Evolutionary conservation across 352 stramenopile genomes (phyloP), one percentile per base, ranked within the genome.

Genomic region (Globisporangium solare): DNA sequence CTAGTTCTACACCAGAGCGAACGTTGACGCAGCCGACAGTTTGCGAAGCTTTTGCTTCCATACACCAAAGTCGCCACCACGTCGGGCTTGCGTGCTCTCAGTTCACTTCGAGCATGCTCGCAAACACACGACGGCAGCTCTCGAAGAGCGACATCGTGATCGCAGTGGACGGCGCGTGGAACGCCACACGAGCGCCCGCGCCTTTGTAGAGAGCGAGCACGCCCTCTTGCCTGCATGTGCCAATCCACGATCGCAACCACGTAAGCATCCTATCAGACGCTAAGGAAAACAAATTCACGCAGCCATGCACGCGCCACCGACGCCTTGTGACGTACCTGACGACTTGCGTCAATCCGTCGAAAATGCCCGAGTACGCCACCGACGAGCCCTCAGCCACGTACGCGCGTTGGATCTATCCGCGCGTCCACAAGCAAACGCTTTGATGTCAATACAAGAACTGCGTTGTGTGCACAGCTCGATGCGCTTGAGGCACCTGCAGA

Each of bases 71-170:
- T 35, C 27, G 10, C 27, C 27, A 10, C 27, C 10, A 6, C 7
- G 10, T 6, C 10, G n/a, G n/a, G n/a, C 27, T 35, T 35, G 27
- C 4, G 10, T 35, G 27, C 27, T 35, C 10, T 35, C 6, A 35
- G 27, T 35, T 35, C 27, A 8, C 27, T 11, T 78, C 66, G 7
- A 87, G 56, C 20, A 83, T 21, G 31, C 73, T 61, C 12, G 75
- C 71, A 53, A 83, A 89, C 12, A 85, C 67, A 1, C 62, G 74
- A 20, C 79, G 73, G 41, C 79, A 97, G 51, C 81, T 95, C 68
- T 99, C 97, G 55, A 97, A 99, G 10, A 93, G 78, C 22, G 93
- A 96, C 93, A 99, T 99, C 12, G 96, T 98, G 50, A 99, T 95
- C 41, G 95, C 97, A 5, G 92, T 99, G 11, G 91, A 96, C 35